phyloP scores from a whole-genome alignment of 495 filamentous ascomycete genomes.

The Penicillium pulvis region DNA sequence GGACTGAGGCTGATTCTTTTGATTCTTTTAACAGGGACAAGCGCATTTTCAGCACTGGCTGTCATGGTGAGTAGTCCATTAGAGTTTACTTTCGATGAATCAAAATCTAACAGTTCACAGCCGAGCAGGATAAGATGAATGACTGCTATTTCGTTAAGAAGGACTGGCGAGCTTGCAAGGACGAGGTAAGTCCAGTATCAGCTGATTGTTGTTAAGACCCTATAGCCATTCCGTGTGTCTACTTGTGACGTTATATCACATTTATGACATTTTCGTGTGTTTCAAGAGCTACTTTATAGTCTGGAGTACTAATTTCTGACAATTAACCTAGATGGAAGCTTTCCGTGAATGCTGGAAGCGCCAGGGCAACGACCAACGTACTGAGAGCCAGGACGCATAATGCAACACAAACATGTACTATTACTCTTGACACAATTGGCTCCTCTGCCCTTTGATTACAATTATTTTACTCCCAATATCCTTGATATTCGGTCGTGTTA shows the following conservation, averaged over 20 bases:
- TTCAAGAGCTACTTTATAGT: neutral
- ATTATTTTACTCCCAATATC: neutral
- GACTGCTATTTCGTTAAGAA: conserved; percentile 96
- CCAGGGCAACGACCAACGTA: conserved; percentile 85
- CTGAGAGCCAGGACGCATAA: conserved; percentile 65
- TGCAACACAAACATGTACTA: conserved; percentile 2
- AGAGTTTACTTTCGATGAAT: neutral
- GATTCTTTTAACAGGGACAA: conserved; percentile 68
- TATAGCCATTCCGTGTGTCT: neutral
- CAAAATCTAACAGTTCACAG: conserved; percentile 44
- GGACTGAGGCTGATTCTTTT: conserved; percentile 16
- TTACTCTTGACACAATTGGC: conserved; percentile 1
- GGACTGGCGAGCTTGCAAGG: conserved; percentile 89
- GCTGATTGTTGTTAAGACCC: neutral
- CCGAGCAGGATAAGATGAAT: conserved; percentile 86
- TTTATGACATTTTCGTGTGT: neutral
- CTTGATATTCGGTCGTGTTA: neutral
- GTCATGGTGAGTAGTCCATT: conserved; percentile 63
- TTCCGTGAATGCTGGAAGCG: conserved; percentile 93
- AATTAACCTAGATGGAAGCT: conserved; percentile 73
- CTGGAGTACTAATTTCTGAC: conserved; percentile 13
- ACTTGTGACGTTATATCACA: neutral
- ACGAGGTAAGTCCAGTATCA: conserved; percentile 68
- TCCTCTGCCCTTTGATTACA: neutral
- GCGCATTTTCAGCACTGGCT: conserved; percentile 95